phyloP scores from a whole-genome alignment of 2,329 filamentous ascomycete genomes.

The Diplodia scrobiculata region DNA sequence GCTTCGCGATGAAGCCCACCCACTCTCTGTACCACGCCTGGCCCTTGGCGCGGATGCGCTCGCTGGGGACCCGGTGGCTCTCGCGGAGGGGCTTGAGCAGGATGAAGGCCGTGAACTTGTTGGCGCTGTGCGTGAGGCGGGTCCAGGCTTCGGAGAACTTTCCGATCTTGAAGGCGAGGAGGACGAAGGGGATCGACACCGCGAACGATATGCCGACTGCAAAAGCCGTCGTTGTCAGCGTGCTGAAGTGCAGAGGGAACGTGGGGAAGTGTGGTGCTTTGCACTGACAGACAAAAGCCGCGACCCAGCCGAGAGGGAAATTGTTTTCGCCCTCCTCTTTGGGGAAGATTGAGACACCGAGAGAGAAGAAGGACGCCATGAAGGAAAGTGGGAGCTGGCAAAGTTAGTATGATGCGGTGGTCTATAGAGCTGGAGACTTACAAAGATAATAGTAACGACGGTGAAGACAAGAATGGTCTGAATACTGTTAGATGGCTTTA shows the following conservation, averaged over 20 bases:
- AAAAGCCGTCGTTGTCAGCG: no score
- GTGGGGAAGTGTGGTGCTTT: no score
- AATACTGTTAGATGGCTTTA: neutral
- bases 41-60: neutral
- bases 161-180: slow-evolving; percentile 52
- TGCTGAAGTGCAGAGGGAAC: no score
- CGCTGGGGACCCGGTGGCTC: neutral
- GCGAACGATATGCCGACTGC: slow-evolving; percentile 53
- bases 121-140: slow-evolving; percentile 10
- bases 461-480: slow-evolving; percentile 63
- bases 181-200: slow-evolving; percentile 55
- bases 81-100: neutral
- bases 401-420: no score
- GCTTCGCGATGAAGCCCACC: slow-evolving; percentile 8
- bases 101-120: slow-evolving; percentile 5
- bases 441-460: slow-evolving; percentile 61
- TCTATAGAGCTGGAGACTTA: slow-evolving; percentile 33
- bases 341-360: slow-evolving; percentile 47
- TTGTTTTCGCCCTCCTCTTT: slow-evolving; percentile 37
- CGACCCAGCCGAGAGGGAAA: slow-evolving; percentile 46
- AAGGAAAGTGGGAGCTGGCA: slow-evolving; percentile 51
- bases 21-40: slow-evolving; percentile 4
- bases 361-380: slow-evolving; percentile 59
- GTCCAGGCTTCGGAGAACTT: slow-evolving; percentile 32
- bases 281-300: slow-evolving; percentile 39